Base-by-base conservation (phyloP, 2,329 filamentous ascomycete species). In the Exophiala phaeomuriformis region DNA sequence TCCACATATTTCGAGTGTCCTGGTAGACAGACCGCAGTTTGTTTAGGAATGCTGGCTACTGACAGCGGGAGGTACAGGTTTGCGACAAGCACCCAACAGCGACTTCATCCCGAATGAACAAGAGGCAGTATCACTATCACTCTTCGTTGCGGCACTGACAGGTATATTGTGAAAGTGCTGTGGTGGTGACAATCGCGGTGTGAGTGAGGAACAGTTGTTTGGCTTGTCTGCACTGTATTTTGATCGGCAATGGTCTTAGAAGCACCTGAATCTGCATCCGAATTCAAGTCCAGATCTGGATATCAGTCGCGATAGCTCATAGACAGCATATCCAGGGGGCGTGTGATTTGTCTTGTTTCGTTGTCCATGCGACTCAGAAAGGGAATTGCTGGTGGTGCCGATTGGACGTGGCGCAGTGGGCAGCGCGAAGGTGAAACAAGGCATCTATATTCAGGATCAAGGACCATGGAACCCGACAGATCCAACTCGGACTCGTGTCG, bases 401-500 rank as follows among this genome's bases (percentile, higher is more conserved):
- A 56, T 59, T 56, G 57, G 57, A 32, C 19, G 53, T 47, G 40
- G 45, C 29, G 36, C 30, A 45, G 4, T 48, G 50, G 56, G 49
- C 56, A 58, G 56, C 39, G 56, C 39, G 48, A 50, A 56, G 43
- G 53, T 59, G 57, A 59, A 59, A 59, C 57, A 56, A 49, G 44
- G 29, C 19, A 28, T 12, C 36, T 12, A 39, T 39, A n/a, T 39
- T 39, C 40, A 43, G 40, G 40, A 27, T 43, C 19, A 40, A 36
- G 12, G 33, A 37, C 44, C 50, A 49, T 52, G 53, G 53, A 44
- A 47, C 32, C 42, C 8, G 4, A 33, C 32, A 19, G 19, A 19
- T 19, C 19, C 19, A 19, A 19, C 19, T 19, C 19, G 19, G 19
- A 19, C 19, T 19, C 19, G 19, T 19, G 19, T 19, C 19, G 19